Evolutionary conservation across 768 basidiomycete species (phyloP).

Genomic region (Suillus subluteus): DNA sequence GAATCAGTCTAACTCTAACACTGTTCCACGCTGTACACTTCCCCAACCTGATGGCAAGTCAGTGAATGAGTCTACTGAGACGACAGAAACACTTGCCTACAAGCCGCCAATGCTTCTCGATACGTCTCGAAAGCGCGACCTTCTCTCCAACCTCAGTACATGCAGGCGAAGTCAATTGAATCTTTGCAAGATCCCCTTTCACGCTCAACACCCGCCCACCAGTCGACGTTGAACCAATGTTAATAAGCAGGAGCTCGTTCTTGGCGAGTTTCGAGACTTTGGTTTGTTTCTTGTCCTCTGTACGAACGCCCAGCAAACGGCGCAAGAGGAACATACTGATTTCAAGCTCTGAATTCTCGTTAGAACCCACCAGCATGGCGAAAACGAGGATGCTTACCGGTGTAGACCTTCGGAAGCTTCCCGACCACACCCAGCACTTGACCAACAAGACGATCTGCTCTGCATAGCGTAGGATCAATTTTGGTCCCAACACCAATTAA

Average conservation of each 20-base stretch:
- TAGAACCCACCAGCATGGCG: background rate
- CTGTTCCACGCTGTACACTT: constrained; percentile 83
- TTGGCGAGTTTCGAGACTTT: constrained; percentile 92
- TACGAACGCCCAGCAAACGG: constrained; percentile 95
- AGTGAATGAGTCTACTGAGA: constrained; percentile 5
- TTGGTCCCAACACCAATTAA: constrained; percentile 98
- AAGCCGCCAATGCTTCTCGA: constrained; percentile 98
- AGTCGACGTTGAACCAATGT: constrained; percentile 97
- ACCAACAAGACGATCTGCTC: constrained; percentile 95
- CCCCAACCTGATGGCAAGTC: constrained; percentile 53
- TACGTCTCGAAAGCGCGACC: constrained; percentile 91
- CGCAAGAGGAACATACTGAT: constrained; percentile 94
- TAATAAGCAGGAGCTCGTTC: constrained; percentile 92
- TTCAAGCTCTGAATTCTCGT: constrained; percentile 67
- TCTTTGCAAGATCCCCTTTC: constrained; percentile 94
- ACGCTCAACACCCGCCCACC: constrained; percentile 94
- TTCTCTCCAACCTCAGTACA: constrained; percentile 98
- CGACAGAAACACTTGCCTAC: constrained; percentile 65
- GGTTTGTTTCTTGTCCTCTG: constrained; percentile 98
- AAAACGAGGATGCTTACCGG: constrained; percentile 49
- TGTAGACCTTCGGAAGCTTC: constrained; percentile 91
- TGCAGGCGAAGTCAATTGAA: constrained; percentile 90
- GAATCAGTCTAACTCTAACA: constrained; percentile 73
- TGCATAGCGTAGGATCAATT: constrained; percentile 94
- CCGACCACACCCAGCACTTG: constrained; percentile 96